Evolutionary conservation across 2,329 filamentous ascomycete genomes (phyloP).

Genomic region (Fusarium austroafricanum): DNA sequence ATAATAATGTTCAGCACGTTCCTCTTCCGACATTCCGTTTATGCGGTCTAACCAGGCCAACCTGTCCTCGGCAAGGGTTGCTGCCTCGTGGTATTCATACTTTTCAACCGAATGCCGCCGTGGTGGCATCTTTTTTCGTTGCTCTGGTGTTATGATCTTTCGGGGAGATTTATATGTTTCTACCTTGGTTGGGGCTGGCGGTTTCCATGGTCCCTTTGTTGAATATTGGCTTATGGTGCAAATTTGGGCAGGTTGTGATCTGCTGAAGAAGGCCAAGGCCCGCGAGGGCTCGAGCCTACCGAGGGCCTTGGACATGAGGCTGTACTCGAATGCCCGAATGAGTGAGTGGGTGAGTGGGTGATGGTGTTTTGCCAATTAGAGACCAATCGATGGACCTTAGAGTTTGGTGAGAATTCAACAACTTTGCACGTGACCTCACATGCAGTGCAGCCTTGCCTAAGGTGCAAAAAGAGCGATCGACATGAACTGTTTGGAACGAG

Average conservation of each 20-base stretch:
- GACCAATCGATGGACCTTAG: not conserved
- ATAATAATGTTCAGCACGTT: not conserved
- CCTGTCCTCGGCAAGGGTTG: not conserved
- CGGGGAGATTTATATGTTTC: no score
- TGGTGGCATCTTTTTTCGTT: no score
- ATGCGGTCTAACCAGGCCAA: not conserved
- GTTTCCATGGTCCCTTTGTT: not conserved
- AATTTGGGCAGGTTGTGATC: not conserved
- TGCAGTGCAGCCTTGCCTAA: not conserved
- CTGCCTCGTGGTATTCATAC: no score
- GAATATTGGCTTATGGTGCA: not conserved
- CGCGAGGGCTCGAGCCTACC: not conserved
- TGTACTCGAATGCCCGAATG: not conserved
- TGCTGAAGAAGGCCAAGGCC: slow-evolving; percentile 2
- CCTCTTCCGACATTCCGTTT: not conserved
- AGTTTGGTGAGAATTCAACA: slow-evolving; percentile 7
- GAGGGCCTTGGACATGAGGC: slow-evolving; percentile 7
- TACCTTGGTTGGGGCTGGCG: no score
- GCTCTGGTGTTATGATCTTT: no score
- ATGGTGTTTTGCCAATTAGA: not conserved
- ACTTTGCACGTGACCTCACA: slow-evolving; percentile 16
- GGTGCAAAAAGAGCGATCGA: not conserved
- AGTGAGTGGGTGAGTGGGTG: no score
- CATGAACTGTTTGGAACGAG: not conserved
- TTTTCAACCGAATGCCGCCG: no score